phyloP scores from a whole-genome alignment of 768 basidiomycete species.

The Lactarius vividus region DNA sequence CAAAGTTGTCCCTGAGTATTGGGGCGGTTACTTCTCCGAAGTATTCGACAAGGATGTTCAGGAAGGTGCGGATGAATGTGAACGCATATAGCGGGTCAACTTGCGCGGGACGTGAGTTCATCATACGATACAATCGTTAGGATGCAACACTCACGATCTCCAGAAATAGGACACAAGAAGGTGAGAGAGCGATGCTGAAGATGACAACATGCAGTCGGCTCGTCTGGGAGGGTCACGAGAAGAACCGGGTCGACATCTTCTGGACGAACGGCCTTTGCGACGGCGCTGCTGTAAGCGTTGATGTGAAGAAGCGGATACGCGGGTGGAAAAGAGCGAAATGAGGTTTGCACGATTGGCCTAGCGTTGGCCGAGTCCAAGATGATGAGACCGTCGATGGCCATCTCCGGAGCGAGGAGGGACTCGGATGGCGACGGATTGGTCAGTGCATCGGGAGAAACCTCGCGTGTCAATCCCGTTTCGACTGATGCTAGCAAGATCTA shows the following conservation, averaged over 20 bases:
- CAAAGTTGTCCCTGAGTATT: constrained; percentile 87
- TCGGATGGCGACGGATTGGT: background rate
- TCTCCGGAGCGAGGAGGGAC: background rate
- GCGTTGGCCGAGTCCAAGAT: constrained; percentile 31
- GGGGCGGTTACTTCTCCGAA: constrained; percentile 80
- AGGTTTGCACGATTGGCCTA: constrained; percentile 80
- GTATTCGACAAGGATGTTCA: constrained; percentile 82
- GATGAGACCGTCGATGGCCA: constrained; percentile 30
- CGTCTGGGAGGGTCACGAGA: constrained; percentile 49
- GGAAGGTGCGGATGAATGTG: constrained; percentile 81
- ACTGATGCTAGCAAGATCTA: background rate
- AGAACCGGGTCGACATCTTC: constrained; percentile 72
- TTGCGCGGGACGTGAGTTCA: constrained; percentile 33
- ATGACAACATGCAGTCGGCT: constrained; percentile 81
- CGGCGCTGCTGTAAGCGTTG: constrained; percentile 76
- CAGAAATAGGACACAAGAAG: constrained; percentile 78
- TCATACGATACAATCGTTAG: background rate
- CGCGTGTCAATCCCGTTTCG: background rate
- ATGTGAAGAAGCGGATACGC: constrained; percentile 84
- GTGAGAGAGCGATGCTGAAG: constrained; percentile 71
- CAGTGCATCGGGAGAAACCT: background rate
- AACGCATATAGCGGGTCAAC: constrained; percentile 91
- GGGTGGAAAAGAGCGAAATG: constrained; percentile 73
- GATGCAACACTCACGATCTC: constrained; percentile 59
- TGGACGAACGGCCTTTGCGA: constrained; percentile 51